These are phyloP conservation scores for Dovyalis caffra DNA, from an alignment of 345 rosid species.

Conservation along the genomic window DNA sequence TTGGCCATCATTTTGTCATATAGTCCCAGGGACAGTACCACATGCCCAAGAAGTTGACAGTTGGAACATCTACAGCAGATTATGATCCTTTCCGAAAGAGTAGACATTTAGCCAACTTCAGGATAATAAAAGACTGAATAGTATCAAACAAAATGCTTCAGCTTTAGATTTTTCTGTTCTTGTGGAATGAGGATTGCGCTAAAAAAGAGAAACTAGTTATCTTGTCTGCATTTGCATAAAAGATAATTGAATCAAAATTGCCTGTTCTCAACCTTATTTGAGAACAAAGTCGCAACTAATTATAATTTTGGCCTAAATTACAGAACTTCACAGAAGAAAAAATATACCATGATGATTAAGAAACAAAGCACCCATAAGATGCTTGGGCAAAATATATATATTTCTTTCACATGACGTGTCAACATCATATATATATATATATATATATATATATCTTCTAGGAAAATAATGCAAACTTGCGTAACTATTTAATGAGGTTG, in stretches of 20 bases:
- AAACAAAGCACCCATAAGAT: too few species aligned
- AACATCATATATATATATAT: too few species aligned
- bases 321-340: background rate
- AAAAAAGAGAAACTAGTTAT: background rate
- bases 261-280: background rate
- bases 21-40: background rate
- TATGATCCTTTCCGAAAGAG: background rate
- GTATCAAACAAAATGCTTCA: background rate
- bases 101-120: background rate
- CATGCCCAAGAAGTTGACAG: too few species aligned
- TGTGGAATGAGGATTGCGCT: background rate
- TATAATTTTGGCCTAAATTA: background rate
- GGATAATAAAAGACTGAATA: background rate
- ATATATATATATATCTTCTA: too few species aligned
- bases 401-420: too few species aligned
- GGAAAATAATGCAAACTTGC: background rate
- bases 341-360: too few species aligned
- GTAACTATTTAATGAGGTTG: background rate
- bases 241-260: background rate
- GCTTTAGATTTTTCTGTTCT: background rate
- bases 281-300: background rate
- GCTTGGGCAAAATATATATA: too few species aligned
- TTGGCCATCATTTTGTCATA: background rate
- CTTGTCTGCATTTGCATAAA: background rate
- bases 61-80: background rate